Percentiles rank a stretch among this genome's conserved stretches.
phyloP scores from a whole-genome alignment of 2,329 filamentous ascomycete genomes.

The Cytospora piceicola region DNA sequence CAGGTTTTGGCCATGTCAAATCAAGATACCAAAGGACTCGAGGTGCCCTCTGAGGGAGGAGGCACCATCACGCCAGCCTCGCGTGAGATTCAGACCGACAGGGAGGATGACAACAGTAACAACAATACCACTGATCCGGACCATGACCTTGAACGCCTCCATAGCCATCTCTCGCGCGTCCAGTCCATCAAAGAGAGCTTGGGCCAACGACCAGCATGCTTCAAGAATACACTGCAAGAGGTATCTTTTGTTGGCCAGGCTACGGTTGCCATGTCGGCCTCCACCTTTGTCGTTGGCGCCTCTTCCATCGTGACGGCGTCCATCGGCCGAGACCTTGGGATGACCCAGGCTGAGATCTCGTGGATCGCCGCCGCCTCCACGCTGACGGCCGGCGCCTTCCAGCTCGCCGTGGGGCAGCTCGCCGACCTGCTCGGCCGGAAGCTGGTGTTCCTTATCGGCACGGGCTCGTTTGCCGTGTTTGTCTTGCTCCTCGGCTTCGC shows the following conservation, averaged over 20 bases:
- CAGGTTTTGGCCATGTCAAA: constrained; percentile 3
- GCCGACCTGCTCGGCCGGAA: constrained; percentile 70
- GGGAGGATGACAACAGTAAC: background rate
- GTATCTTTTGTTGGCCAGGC: constrained; percentile 67
- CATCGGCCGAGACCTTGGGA: constrained; percentile 61
- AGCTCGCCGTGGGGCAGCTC: constrained; percentile 68
- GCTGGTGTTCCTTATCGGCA: constrained; percentile 60
- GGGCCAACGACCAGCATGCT: constrained; percentile 58
- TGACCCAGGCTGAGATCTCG: constrained; percentile 68
- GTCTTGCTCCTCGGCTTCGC: constrained; percentile 63
- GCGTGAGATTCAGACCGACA: background rate
- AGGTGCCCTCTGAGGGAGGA: constrained; percentile 5
- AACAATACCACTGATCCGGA: background rate
- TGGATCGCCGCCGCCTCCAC: constrained; percentile 69
- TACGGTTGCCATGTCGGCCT: constrained; percentile 68
- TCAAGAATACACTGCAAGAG: constrained; percentile 65
- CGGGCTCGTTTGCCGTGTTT: constrained; percentile 62
- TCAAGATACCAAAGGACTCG: background rate
- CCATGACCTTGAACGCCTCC: constrained; percentile 6
- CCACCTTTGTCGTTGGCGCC: constrained; percentile 61
- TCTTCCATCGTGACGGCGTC: constrained; percentile 66
- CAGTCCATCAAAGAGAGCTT: constrained; percentile 34
- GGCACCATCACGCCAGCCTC: constrained; percentile 18
- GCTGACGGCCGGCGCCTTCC: constrained; percentile 65
- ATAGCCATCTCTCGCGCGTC: constrained; percentile 9